Conservation (phyloP, 169 alveolate genomes). For the Perkinsus marinus region DNA sequence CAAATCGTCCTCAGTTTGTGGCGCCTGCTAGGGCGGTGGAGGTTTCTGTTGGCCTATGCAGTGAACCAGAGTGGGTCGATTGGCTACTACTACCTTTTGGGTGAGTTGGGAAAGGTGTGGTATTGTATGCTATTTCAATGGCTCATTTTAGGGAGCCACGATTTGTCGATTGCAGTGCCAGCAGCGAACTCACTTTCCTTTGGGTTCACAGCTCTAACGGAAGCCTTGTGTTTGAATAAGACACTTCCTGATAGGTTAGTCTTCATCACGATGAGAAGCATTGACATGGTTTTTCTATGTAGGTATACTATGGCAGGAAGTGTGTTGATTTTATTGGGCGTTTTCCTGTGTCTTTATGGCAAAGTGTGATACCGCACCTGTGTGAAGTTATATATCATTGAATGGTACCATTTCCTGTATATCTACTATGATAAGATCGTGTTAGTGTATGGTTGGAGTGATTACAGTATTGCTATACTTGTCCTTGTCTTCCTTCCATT, state of each 20-base stretch:
- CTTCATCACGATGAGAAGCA: background rate
- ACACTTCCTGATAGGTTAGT: background rate
- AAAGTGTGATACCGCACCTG: background rate
- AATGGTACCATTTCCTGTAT: background rate
- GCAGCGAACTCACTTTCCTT: background rate
- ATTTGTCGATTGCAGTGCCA: background rate
- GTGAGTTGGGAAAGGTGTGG: no score
- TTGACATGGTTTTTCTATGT: background rate
- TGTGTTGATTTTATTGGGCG: background rate
- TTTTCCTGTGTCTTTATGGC: background rate
- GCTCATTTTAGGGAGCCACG: background rate
- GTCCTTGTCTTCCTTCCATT: constrained; percentile 7
- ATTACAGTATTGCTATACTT: background rate
- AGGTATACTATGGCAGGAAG: background rate
- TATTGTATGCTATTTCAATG: no score
- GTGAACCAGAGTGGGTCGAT: background rate
- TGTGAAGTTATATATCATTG: background rate
- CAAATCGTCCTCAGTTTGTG: background rate
- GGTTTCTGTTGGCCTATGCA: background rate
- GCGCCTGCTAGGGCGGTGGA: background rate
- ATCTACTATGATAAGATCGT: background rate
- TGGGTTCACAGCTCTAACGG: background rate
- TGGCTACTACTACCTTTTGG: background rate
- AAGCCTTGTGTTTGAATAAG: background rate
- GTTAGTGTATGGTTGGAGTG: background rate